Evolutionary conservation across 495 filamentous ascomycete genomes (phyloP).

Genomic region (Aspergillus avenaceus): DNA sequence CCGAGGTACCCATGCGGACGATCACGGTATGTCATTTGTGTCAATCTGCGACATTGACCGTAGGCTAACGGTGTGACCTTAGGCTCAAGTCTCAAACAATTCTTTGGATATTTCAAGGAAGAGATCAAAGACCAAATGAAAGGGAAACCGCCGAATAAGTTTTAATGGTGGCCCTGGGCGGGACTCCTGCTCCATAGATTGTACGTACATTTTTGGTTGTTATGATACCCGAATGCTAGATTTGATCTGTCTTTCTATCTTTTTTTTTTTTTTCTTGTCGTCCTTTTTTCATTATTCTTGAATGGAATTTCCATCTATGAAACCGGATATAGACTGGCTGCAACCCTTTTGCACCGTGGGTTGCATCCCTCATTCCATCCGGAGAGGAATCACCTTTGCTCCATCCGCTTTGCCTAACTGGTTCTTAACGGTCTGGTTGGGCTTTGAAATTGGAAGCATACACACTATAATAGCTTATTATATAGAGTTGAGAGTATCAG

Average conservation of each 20-base stretch:
- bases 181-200: neutral
- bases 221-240: slow-evolving; percentile 26
- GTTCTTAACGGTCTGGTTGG: slow-evolving; percentile 12
- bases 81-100: slow-evolving; percentile 34
- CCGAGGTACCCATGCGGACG: slow-evolving; percentile 52
- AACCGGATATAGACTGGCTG: slow-evolving; percentile 49
- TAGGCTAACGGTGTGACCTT: slow-evolving; percentile 12
- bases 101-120: slow-evolving; percentile 53
- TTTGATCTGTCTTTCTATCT: too few species aligned
- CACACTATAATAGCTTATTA: slow-evolving; percentile 11
- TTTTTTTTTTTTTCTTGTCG: neutral
- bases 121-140: slow-evolving; percentile 57
- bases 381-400: slow-evolving; percentile 30
- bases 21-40: slow-evolving; percentile 33
- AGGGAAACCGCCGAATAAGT: slow-evolving; percentile 38
- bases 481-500: too few species aligned
- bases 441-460: slow-evolving; percentile 30
- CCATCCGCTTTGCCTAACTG: slow-evolving; percentile 28
- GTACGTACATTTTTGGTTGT: slow-evolving; percentile 7
- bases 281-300: neutral
- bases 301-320: neutral
- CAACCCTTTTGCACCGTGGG: slow-evolving; percentile 33
- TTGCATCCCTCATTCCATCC: slow-evolving; percentile 51
- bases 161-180: slow-evolving; percentile 12
- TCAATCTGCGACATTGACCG: slow-evolving; percentile 2